Base-by-base conservation (phyloP, 257 asterid species). In the Anisodus tanguticus region DNA sequence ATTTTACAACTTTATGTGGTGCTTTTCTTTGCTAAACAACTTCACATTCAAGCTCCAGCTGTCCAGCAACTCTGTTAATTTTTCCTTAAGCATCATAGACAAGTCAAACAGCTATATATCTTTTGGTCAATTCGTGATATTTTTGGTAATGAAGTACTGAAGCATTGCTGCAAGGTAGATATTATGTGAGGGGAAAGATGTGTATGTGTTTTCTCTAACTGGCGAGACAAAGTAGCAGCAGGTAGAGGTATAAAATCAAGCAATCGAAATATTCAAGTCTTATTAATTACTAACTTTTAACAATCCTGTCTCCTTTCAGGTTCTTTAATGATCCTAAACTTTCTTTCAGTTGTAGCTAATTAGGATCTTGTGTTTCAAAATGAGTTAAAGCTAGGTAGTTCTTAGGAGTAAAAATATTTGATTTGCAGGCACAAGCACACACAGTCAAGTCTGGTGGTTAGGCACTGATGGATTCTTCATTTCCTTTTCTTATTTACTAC, bases 151-250 rank as follows among this genome's bases (percentile, higher is more conserved):
- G 79, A 70, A 70, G 57, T 70, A 17, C 79, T 45, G 58, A 45
- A 45, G 39, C 58, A 45, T 45, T 71, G 39, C n/a, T 70, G 79
- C 79, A 71, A 71, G 58, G 79, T 71, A 71, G 55, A 45, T 71
- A 19, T n/a, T 22, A 12, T 11, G 80, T 22, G 43, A 69, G 31
- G 62, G 60, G 58, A 19, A 37, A 72, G 17, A 19, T 39, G 78
- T 41, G 41, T 19, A 8, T 49, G 43, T 74, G 11, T 72, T 31
- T 43, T 74, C 43, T 19, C 35, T 31, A 31, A 1, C 43, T 74
- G 19, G 57, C 8, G 12, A 72, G 59, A 47, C 60, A 72, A 72
- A 47, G 41, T 72, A 19, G 60, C 60, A 11, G 80, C 80, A 47
- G 80, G 80, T 49, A 49, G 19, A 74, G 43, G 60, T 49, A 74